Conservation (phyloP, 2,329 filamentous ascomycete species). For the Hymenoscyphus linearis region DNA sequence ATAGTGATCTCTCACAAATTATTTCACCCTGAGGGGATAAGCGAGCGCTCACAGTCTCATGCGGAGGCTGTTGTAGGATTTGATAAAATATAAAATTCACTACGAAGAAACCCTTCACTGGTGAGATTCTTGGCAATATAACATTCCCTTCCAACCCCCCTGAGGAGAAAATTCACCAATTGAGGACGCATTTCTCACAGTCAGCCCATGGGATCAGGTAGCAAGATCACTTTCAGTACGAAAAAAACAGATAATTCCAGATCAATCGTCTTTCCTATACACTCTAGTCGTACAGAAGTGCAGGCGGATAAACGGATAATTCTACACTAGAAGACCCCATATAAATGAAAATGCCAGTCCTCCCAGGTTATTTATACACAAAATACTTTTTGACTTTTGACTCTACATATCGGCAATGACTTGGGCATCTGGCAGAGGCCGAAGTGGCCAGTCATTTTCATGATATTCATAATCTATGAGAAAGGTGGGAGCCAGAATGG, state of each 20-base stretch:
- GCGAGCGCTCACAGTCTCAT: too few relatives aligned
- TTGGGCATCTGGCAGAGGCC: not conserved
- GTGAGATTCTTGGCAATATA: too few relatives aligned
- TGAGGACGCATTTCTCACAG: too few relatives aligned
- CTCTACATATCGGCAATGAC: not conserved
- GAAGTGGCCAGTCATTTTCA: not conserved
- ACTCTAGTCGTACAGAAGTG: not conserved
- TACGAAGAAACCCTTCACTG: too few relatives aligned
- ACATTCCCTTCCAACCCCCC: too few relatives aligned
- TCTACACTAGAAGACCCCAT: not conserved
- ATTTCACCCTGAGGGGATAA: too few relatives aligned
- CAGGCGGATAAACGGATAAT: slow-evolving; percentile 8
- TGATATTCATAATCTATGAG: slow-evolving; percentile 25
- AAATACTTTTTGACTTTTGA: slow-evolving; percentile 1
- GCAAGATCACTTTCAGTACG: not conserved
- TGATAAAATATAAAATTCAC: too few relatives aligned
- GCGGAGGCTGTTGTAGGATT: too few relatives aligned
- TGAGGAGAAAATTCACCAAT: too few relatives aligned
- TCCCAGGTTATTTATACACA: slow-evolving; percentile 4
- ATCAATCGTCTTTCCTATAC: not conserved
- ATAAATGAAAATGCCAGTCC: not conserved
- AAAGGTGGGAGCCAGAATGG: slow-evolving; percentile 94
- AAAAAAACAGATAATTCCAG: not conserved
- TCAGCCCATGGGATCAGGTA: not conserved
- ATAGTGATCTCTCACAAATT: too few relatives aligned